Conservation (phyloP, 225 moss, liverwort and hornwort genomes). For the Polytrichum formosum region DNA sequence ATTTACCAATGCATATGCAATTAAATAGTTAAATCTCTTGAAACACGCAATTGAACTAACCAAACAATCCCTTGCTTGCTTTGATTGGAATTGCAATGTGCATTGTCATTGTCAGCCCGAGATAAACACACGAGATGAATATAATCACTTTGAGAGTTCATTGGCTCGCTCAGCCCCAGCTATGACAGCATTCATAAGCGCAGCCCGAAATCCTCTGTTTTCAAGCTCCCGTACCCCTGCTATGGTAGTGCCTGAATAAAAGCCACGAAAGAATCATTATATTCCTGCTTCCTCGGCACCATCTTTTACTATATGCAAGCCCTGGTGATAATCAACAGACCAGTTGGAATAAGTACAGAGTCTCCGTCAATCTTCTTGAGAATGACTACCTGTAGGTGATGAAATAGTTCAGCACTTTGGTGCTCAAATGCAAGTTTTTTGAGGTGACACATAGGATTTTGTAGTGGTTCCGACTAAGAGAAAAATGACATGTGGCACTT, state of each 20-base stretch:
- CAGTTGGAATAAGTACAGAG: background rate
- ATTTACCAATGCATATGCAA: too few relatives aligned
- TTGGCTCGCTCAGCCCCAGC: slow-evolving; percentile 80
- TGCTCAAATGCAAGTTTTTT: too few relatives aligned
- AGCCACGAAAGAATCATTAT: background rate
- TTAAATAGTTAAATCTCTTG: too few relatives aligned
- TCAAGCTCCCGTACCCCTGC: slow-evolving; percentile 90
- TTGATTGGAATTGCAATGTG: too few relatives aligned
- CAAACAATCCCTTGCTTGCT: too few relatives aligned
- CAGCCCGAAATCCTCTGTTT: slow-evolving; percentile 76
- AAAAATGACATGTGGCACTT: too few relatives aligned
- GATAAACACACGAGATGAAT: too few relatives aligned
- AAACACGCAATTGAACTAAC: too few relatives aligned
- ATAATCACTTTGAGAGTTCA: slow-evolving; percentile 39
- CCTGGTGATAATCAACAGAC: background rate
- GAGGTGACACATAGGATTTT: too few relatives aligned
- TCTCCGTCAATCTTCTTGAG: background rate
- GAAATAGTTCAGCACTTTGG: too few relatives aligned
- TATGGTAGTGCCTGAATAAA: slow-evolving; percentile 79
- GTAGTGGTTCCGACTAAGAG: too few relatives aligned
- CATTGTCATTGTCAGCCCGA: too few relatives aligned
- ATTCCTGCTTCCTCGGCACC: background rate
- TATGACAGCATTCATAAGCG: slow-evolving; percentile 80
- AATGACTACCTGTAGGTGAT: background rate
- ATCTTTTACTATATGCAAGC: background rate